phyloP scores from a whole-genome alignment of 139 green algal species.

The Closterium sp. region DNA sequence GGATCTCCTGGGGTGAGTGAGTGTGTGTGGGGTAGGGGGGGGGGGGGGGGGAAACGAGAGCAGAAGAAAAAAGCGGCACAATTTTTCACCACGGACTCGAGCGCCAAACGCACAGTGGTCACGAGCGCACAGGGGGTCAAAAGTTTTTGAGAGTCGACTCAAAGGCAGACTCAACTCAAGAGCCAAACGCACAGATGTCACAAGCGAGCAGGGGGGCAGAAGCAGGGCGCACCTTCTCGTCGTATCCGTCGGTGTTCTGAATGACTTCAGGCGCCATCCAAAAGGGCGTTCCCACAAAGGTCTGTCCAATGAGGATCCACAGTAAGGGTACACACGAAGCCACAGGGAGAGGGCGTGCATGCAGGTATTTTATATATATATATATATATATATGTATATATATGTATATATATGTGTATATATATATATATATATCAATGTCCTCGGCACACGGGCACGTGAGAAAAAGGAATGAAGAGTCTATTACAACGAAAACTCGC shows the following conservation, averaged over 20 bases:
- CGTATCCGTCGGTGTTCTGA: conserved; percentile 51
- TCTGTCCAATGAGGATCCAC: conserved; percentile 27
- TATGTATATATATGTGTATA: too few species aligned
- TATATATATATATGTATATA: too few species aligned
- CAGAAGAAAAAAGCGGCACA: too few species aligned
- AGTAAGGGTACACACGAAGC: background rate
- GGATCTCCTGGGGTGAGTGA: too few species aligned
- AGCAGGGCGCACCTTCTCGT: conserved; percentile 50
- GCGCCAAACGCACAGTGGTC: background rate
- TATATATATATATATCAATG: background rate
- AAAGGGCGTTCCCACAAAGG: conserved; percentile 93
- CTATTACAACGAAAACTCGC: too few species aligned
- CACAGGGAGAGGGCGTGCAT: background rate
- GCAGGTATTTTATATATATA: background rate
- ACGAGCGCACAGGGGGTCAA: background rate
- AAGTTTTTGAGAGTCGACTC: background rate
- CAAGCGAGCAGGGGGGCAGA: background rate
- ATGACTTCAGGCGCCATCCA: conserved; percentile 96
- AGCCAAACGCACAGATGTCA: background rate
- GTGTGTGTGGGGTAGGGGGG: too few species aligned
- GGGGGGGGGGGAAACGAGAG: too few species aligned
- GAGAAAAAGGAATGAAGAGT: too few species aligned
- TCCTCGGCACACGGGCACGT: too few species aligned
- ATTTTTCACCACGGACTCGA: background rate
- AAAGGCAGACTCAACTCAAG: background rate